Conservation (phyloP, 768 basidiomycete species). For the Mycena olivaceomarginata region DNA sequence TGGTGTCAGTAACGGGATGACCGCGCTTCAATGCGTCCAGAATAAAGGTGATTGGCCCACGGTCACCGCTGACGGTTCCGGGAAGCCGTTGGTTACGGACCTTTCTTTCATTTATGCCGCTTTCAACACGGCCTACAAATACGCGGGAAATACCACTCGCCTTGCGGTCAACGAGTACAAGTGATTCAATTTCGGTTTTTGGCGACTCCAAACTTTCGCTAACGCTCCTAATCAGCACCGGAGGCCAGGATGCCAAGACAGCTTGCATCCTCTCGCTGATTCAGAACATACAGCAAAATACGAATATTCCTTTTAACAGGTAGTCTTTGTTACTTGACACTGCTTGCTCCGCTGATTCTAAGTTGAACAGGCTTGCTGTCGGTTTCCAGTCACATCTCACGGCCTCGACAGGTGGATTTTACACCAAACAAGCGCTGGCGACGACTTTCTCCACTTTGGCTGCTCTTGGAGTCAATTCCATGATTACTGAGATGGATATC, state of each 20-base stretch:
- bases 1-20: slow-evolving; percentile 37
- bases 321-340: not conserved
- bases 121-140: slow-evolving; percentile 38
- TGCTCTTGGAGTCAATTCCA: slow-evolving; percentile 32
- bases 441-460: slow-evolving; percentile 36
- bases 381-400: slow-evolving; percentile 40
- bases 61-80: slow-evolving; percentile 38
- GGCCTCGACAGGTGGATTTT: slow-evolving; percentile 32
- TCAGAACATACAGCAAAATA: slow-evolving; percentile 34
- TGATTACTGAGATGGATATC: slow-evolving; percentile 42
- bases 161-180: slow-evolving; percentile 41
- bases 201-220: not conserved
- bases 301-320: slow-evolving; percentile 35
- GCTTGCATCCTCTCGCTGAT: slow-evolving; percentile 32
- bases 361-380: slow-evolving; percentile 27
- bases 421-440: slow-evolving; percentile 37
- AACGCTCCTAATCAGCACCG: slow-evolving; percentile 26
- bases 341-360: not conserved
- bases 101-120: slow-evolving; percentile 39
- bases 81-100: slow-evolving; percentile 33
- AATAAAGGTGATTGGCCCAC: slow-evolving; percentile 42
- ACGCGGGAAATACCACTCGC: slow-evolving; percentile 36
- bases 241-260: slow-evolving; percentile 39
- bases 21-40: slow-evolving; percentile 40
- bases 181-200: not conserved